These are phyloP conservation scores for Melanomma pulvis-pyrius DNA, from an alignment of 495 filamentous ascomycete genomes.

Conservation along the genomic window DNA sequence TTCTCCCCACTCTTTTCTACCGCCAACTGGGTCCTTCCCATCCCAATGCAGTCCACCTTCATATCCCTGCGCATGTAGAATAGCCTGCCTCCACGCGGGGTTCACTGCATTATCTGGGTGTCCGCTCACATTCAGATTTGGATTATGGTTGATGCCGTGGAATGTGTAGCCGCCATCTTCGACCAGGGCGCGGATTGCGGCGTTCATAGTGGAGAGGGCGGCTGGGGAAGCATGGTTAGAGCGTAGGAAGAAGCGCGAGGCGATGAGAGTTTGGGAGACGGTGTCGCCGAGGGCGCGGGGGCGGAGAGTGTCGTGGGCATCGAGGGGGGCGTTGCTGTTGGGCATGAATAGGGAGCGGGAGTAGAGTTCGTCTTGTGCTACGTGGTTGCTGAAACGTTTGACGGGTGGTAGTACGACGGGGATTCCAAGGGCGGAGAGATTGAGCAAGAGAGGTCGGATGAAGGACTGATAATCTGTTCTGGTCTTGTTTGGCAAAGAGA, in stretches of 20 bases:
- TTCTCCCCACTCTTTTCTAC: neutral
- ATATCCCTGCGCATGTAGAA: slow-evolving; percentile 30
- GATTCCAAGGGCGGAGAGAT: slow-evolving; percentile 18
- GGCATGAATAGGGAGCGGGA: neutral
- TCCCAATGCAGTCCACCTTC: slow-evolving; percentile 10
- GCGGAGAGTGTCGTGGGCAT: neutral
- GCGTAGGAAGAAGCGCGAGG: slow-evolving; percentile 23
- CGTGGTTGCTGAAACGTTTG: neutral
- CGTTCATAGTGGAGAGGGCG: slow-evolving; percentile 1
- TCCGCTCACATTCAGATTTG: slow-evolving; percentile 4
- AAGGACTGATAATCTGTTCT: neutral
- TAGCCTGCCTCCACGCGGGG: slow-evolving; percentile 18
- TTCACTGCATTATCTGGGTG: slow-evolving; percentile 25
- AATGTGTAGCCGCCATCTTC: slow-evolving; percentile 25
- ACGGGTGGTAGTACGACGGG: neutral
- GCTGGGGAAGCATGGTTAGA: neutral
- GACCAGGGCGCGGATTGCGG: slow-evolving; percentile 22
- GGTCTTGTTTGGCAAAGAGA: slow-evolving; percentile 13
- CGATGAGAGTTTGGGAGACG: slow-evolving; percentile 23
- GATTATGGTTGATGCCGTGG: slow-evolving; percentile 33
- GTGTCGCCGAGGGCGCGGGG: slow-evolving; percentile 17
- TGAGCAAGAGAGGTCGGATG: slow-evolving; percentile 11
- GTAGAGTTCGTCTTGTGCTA: neutral
- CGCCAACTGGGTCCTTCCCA: neutral
- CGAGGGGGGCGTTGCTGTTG: neutral